A percentile compares a stretch with the other conserved stretches of the same genome.
phyloP scores from a whole-genome alignment of 441 rosid genomes.

The Raphanus hybrid region DNA sequence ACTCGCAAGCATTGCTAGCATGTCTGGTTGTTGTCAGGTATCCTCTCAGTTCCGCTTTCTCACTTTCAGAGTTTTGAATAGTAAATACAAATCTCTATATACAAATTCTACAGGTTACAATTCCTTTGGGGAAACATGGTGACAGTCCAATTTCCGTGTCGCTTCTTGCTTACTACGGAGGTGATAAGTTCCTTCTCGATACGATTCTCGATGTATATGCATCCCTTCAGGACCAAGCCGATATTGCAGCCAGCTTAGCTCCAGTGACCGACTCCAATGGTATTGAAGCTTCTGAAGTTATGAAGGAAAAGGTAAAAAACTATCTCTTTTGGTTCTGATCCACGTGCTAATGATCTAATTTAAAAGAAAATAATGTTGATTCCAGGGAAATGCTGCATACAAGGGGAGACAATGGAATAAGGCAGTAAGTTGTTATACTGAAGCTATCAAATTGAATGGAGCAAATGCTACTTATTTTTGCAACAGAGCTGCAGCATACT shows the following conservation, averaged over 20 bases:
- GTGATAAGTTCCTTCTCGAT: slow-evolving; percentile 94
- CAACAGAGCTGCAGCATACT: slow-evolving; percentile 90
- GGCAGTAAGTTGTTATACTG: slow-evolving; percentile 77
- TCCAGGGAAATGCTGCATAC: slow-evolving; percentile 92
- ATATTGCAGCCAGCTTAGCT: slow-evolving; percentile 58
- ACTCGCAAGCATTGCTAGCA: slow-evolving; percentile 78
- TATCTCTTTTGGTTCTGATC: slow-evolving; percentile 16
- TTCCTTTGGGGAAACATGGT: slow-evolving; percentile 82
- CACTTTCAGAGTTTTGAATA: neutral
- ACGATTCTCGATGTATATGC: slow-evolving; percentile 73
- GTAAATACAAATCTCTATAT: neutral
- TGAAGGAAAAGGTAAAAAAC: slow-evolving; percentile 84
- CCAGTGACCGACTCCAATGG: slow-evolving; percentile 57
- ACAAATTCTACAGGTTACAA: slow-evolving; percentile 59
- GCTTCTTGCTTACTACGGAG: slow-evolving; percentile 78
- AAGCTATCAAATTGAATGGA: slow-evolving; percentile 85
- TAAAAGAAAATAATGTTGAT: neutral
- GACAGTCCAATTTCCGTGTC: slow-evolving; percentile 76
- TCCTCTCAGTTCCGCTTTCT: slow-evolving; percentile 16
- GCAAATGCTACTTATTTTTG: slow-evolving; percentile 73
- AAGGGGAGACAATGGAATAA: slow-evolving; percentile 86
- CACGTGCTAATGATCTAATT: slow-evolving; percentile 2
- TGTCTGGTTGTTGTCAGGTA: slow-evolving; percentile 99
- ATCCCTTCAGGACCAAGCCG: slow-evolving; percentile 81
- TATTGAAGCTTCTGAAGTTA: slow-evolving; percentile 75